These are phyloP conservation scores for Albatrellus ellisii DNA, from an alignment of 768 basidiomycete genomes.

Conservation along the genomic window DNA sequence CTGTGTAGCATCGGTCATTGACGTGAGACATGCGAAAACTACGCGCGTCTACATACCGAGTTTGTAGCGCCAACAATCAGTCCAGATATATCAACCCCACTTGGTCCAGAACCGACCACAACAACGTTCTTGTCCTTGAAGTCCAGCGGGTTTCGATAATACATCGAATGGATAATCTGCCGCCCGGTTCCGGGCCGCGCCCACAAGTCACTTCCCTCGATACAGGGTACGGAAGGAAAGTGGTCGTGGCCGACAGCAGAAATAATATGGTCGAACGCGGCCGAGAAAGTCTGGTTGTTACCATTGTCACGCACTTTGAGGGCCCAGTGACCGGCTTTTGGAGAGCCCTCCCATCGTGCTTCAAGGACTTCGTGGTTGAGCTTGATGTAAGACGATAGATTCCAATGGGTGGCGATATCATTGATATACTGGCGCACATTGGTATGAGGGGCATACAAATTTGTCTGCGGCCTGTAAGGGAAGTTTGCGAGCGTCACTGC, in stretches of 20 bases:
- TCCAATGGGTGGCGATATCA: conserved; percentile 26
- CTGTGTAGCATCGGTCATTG: conserved; percentile 26
- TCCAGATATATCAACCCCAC: conserved; percentile 33
- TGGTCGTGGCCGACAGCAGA: conserved; percentile 44
- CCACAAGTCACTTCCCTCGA: conserved; percentile 38
- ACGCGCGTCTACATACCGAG: conserved; percentile 22
- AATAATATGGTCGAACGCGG: conserved; percentile 37
- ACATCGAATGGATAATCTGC: conserved; percentile 38
- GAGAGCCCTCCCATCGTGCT: conserved; percentile 31
- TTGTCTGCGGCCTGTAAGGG: conserved; percentile 36
- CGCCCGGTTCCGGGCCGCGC: conserved; percentile 21
- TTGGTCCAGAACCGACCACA: conserved; percentile 34
- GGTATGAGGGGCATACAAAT: conserved; percentile 35
- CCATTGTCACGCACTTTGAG: conserved; percentile 16
- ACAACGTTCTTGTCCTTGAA: conserved; percentile 32
- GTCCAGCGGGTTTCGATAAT: conserved; percentile 33
- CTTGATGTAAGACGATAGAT: conserved; percentile 26
- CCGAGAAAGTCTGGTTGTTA: conserved; percentile 5
- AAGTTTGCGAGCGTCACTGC: conserved; percentile 38
- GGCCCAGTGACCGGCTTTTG: conserved; percentile 30
- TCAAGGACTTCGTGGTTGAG: conserved; percentile 30
- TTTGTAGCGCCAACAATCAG: conserved; percentile 28
- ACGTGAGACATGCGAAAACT: conserved; percentile 26
- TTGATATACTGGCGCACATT: conserved; percentile 33
- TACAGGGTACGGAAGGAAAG: conserved; percentile 31